Base-by-base conservation (phyloP, 2,329 filamentous ascomycete species). In the Elsinoe batatas region DNA sequence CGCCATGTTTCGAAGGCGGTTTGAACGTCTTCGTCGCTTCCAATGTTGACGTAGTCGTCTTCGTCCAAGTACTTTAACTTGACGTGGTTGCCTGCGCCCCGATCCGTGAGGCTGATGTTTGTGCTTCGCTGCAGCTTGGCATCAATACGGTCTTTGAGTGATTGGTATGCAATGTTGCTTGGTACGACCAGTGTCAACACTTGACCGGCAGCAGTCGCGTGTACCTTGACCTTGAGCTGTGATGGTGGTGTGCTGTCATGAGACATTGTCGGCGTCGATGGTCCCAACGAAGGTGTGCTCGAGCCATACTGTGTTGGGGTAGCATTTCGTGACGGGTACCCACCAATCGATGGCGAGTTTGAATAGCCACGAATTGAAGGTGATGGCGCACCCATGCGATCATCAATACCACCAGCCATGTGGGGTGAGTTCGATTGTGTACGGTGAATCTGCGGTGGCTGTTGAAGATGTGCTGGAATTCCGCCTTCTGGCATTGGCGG, bases 111-210 rank as follows among this genome's bases (percentile, higher is more conserved):
- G 54, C 87, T 91, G 67, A 88, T 87, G 63, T 80, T 85, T 17
- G 89, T 95, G 64, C 91, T 91, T 56, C 88, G 83, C 58, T 87
- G 87, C 57, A 98, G 80, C 70, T 98, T 98, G 26, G 90, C 89
- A 66, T 98, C 93, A 64, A 98, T 96, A 10, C 93, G 87, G 67
- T 97, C 93, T 61, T 93, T 90, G 56, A 98, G 78, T 20, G 88
- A 93, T 62, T 93, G 88, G 71, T 94, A 97, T 38, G 88, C 86
- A 64, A 97, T 97, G 68, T 94, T 95, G 71, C 89, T 94, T 32
- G 89, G 87, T 40, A 95, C 94, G 10, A 98, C 91, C n/a, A 98
- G 79, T 0, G 91, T 96, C 58, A 96, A 86, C 63, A 94, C 94
- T 66, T 91, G 93, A 46, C 87, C 86, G 44, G 93, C 88, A 2